phyloP scores from a whole-genome alignment of 768 basidiomycete genomes.

The Termitomyces heimii region DNA sequence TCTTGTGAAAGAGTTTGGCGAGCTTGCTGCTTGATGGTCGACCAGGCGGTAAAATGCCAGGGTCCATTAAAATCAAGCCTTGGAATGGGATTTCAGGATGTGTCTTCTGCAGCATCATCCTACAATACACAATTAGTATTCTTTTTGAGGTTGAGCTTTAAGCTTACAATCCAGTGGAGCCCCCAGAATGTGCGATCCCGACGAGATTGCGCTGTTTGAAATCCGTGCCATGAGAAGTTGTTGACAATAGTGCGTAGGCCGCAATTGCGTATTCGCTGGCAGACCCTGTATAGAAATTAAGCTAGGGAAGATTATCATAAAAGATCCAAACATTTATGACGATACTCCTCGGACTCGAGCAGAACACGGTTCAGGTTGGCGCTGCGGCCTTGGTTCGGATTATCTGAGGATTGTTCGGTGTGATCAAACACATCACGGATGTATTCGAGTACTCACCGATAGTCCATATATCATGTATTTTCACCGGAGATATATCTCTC shows the following conservation, averaged over 20 bases:
- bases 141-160: background rate
- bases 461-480: background rate
- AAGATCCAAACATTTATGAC: background rate
- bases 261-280: slow-evolving; percentile 5
- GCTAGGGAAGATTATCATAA: background rate
- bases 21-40: slow-evolving; percentile 1
- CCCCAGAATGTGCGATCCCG: slow-evolving; percentile 5
- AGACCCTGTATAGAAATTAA: background rate
- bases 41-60: slow-evolving; percentile 2
- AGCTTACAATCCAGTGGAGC: slow-evolving; percentile 5
- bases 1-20: slow-evolving; percentile 1
- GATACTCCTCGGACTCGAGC: background rate
- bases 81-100: slow-evolving; percentile 1
- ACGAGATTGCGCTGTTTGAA: slow-evolving; percentile 3
- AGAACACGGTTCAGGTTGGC: background rate
- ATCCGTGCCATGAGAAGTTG: slow-evolving; percentile 2
- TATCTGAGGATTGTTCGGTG: background rate
- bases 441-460: background rate
- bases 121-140: background rate
- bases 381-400: slow-evolving; percentile 6
- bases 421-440: background rate
- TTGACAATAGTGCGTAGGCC: slow-evolving; percentile 1
- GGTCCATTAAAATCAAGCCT: slow-evolving; percentile 3
- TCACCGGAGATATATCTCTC: slow-evolving; percentile 1
- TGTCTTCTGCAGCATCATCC: slow-evolving; percentile 1